Evolutionary conservation across 1,284 basidiomycete genomes (phyloP), one percentile per base, ranked within the genome.

Genomic region (Ceratobasidium sp.): DNA sequence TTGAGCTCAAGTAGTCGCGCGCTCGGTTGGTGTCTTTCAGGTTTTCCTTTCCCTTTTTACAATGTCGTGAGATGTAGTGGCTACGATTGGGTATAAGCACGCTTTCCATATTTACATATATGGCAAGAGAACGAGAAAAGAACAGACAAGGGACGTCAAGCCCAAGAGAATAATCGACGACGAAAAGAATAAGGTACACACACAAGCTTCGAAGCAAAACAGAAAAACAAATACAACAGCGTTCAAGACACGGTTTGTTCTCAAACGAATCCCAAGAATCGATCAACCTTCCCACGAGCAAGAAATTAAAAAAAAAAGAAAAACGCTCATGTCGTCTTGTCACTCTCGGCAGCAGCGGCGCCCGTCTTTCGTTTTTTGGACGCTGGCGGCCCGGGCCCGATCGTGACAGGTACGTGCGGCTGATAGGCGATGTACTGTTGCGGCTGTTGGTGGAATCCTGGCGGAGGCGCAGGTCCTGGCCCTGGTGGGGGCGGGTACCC

Each of bases 1-100:
- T 71, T n/a, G 65, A 50, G 8, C 64, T 71, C 39, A 65, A 74
- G 43, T 65, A 73, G 61, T 14, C 43, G 57, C 9, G 36, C 1
- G 30, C 16, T 34, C 23, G 9, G 57, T 39, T 41, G 5, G 21
- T 43, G 12, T 58, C 45, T 45, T 34, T 48, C 30, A 6, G 14
- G 6, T 46, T 39, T 71, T 53, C 43, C 26, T 43, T 18, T 43
- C 50, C n/a, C n/a, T n/a, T 16, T 30, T 64, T 14, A 50, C 21
- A 45, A 30, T 18, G 43, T 21, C 28, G 61, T 10, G 2, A 14
- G 32, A 34, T 55, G 53, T 55, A 32, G 28, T 55, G 1, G 53
- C 53, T 55, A 32, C 21, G 53, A 12, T 32, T 12, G 14, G 53
- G 23, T 53, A 30, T 30, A 10, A 12, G 28, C 28, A 53, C 26